Base-by-base conservation (phyloP, 176 grass and related monocot species). In the Eleusine indica region DNA sequence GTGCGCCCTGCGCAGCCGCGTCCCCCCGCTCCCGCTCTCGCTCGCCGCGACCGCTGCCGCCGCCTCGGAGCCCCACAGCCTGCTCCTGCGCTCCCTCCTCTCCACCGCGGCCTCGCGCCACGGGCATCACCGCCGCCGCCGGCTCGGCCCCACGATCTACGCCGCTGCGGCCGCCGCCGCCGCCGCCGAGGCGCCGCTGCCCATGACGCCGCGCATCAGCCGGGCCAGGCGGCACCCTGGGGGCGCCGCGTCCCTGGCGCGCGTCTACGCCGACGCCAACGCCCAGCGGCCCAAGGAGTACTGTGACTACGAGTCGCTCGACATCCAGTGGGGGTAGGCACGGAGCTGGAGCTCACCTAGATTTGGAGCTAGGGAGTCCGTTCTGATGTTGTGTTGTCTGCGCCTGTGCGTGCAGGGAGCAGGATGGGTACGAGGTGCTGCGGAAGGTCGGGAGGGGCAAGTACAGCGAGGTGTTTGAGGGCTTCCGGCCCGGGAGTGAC, bases 391-490 rank as follows among this genome's bases (percentile, higher is more conserved):
- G 17, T 57, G 19, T 58, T 9, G 8, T 62, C 58, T 62, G n/a
- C 1, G 6, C 22, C 5, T 88, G 15, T 77, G 68, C 6, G 6
- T 87, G 75, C 75, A 96, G 96, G 81, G 86, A 92, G 74, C 93
- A 99, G 87, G 93, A 96, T 52, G 86, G 83, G 64, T 94, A 96
- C 41, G 96, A 89, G 85, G 93, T 98, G 68, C 78, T 95, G 22
- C 87, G 89, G 77, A 98, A 98, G 83, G 70, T 98, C n/a, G 93
- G 96, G 32, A 95, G 72, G 80, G 96, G 96, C 15, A 98, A 96
- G 81, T 98, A 98, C 70, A 98, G 91, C 87, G 93, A 98, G 87
- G 93, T 96, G 40, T 96, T 98, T 54, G 87, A 96, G 70, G 93
- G 96, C 25, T 87, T 94, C 28, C 86, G 83, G 44, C 28, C 88